phyloP scores from a whole-genome alignment of 495 filamentous ascomycete genomes.

The Aspergillus cristatus region DNA sequence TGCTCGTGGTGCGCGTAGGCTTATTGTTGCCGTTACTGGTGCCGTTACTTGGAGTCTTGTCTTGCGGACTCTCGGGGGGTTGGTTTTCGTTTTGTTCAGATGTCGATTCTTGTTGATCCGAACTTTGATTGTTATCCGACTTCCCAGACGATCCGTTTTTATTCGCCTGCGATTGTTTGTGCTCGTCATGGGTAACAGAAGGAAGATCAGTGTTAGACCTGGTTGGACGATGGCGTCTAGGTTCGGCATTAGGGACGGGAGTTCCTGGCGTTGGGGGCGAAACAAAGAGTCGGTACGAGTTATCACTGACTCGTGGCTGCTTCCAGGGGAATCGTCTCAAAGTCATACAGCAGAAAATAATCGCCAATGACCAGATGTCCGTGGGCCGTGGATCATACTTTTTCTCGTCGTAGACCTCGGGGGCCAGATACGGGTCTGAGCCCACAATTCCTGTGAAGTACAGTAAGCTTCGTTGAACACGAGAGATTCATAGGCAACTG shows the following conservation, averaged over 20 bases:
- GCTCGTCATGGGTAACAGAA: conserved; percentile 17
- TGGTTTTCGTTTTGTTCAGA: conserved; percentile 12
- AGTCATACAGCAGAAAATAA: conserved; percentile 99
- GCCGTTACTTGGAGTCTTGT: conserved; percentile 11
- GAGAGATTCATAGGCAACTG: background rate
- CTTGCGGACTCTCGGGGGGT: conserved; percentile 11
- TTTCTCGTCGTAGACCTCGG: conserved; percentile 89
- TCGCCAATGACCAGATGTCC: conserved; percentile 96
- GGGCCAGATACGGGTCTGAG: conserved; percentile 93
- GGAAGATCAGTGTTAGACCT: conserved; percentile 32
- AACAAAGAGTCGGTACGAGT: conserved; percentile 88
- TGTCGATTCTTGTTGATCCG: conserved; percentile 8
- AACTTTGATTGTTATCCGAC: too few relatives aligned
- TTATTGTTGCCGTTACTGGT: conserved; percentile 15
- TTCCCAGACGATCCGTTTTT: conserved; percentile 2
- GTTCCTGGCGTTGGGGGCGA: conserved; percentile 54
- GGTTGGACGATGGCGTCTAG: conserved; percentile 28
- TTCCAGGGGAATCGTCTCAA: conserved; percentile 97
- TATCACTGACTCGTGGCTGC: conserved; percentile 81
- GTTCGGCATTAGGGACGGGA: conserved; percentile 36
- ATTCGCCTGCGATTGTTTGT: conserved; percentile 3
- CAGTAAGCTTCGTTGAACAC: conserved; percentile 2
- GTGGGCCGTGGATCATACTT: conserved; percentile 92
- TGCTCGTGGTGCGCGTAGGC: conserved; percentile 37
- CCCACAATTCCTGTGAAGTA: conserved; percentile 76